Conservation (phyloP, 495 filamentous ascomycete species). For the Aspergillus leporis region DNA sequence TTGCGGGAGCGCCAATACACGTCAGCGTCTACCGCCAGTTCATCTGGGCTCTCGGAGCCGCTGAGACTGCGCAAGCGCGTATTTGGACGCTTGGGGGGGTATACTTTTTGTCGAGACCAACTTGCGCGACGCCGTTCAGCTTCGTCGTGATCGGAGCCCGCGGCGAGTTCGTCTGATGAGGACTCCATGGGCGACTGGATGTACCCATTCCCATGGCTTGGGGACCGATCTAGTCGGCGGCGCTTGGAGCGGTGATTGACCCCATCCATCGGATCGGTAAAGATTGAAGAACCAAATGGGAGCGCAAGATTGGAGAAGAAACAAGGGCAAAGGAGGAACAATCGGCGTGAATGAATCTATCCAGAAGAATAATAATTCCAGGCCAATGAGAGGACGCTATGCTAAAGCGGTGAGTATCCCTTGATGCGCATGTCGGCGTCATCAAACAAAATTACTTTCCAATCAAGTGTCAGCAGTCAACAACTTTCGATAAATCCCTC, state of each 20-base stretch:
- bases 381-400: neutral
- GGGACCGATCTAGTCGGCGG: constrained; percentile 49
- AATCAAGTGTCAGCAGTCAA: neutral
- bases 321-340: constrained; percentile 4
- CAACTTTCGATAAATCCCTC: neutral
- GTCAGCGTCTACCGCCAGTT: constrained; percentile 41
- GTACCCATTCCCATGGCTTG: constrained; percentile 12
- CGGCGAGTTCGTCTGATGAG: constrained; percentile 56
- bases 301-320: constrained; percentile 5
- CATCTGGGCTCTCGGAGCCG: constrained; percentile 48
- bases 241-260: constrained; percentile 51
- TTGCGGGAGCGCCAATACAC: constrained; percentile 42
- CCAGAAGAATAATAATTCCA: constrained; percentile 4
- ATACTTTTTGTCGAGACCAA: constrained; percentile 36
- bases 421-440: neutral
- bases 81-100: constrained; percentile 39
- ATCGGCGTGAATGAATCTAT: constrained; percentile 2
- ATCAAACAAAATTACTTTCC: neutral
- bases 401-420: neutral
- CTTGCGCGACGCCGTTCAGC: constrained; percentile 41
- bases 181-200: constrained; percentile 42
- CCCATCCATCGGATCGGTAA: constrained; percentile 29
- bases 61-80: constrained; percentile 31
- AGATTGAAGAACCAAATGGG: constrained; percentile 13
- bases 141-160: constrained; percentile 44